Conservation (phyloP, 176 grass and related monocot species). For the Lolium multiflorum region DNA sequence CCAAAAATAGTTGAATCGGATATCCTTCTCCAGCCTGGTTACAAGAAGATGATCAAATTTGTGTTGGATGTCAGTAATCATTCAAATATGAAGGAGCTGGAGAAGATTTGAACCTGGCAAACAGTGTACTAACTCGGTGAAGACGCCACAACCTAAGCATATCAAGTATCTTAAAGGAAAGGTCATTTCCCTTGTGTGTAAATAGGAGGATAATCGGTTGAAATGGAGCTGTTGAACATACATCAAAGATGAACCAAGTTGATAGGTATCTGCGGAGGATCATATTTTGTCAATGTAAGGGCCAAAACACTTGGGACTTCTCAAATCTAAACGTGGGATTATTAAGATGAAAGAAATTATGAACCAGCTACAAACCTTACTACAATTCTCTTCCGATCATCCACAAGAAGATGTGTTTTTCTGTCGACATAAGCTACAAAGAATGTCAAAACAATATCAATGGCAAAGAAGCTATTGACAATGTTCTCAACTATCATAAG, state of each 20-base stretch:
- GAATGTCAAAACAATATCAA: slow-evolving; percentile 96
- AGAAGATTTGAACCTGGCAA: slow-evolving; percentile 70
- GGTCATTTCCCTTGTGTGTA: slow-evolving; percentile 58
- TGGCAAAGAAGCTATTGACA: slow-evolving; percentile 77
- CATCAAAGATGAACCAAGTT: slow-evolving; percentile 93
- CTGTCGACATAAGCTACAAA: slow-evolving; percentile 86
- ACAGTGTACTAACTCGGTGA: slow-evolving; percentile 79
- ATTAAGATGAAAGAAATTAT: slow-evolving; percentile 34
- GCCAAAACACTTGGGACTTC: background rate
- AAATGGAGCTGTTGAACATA: slow-evolving; percentile 89
- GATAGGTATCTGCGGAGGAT: slow-evolving; percentile 79
- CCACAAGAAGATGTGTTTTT: slow-evolving; percentile 80
- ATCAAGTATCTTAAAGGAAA: slow-evolving; percentile 76
- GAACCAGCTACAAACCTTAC: slow-evolving; percentile 57
- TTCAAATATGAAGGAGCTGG: slow-evolving; percentile 34
- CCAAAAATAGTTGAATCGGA: slow-evolving; percentile 99
- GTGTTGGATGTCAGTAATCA: slow-evolving; percentile 27
- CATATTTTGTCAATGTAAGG: slow-evolving; percentile 20
- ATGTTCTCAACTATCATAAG: slow-evolving; percentile 79
- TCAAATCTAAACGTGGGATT: background rate
- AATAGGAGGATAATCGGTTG: slow-evolving; percentile 74
- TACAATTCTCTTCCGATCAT: slow-evolving; percentile 80
- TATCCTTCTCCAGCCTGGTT: slow-evolving; percentile 95
- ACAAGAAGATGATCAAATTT: slow-evolving; percentile 53
- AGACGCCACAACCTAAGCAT: slow-evolving; percentile 94